Base-by-base conservation (phyloP, 305 asterid species). In the Ilex paraguariensis region DNA sequence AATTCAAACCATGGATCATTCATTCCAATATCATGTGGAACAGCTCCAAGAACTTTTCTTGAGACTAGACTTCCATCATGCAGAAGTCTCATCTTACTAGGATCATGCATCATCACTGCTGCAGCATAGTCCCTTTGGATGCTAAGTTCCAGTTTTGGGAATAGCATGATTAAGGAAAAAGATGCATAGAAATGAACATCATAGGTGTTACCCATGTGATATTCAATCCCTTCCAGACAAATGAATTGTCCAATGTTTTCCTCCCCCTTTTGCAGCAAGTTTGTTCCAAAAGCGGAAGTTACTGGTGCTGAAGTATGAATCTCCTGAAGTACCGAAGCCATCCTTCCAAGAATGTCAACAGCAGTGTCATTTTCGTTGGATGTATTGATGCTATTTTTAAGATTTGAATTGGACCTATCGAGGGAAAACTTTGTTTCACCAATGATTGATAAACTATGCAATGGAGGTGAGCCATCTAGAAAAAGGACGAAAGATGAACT, bases 1-100 rank as follows among this genome's bases (percentile, higher is more conserved):
- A 94, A 80, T 76, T 87, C 96, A 62, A 94, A 90, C 99, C 99
- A 94, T 31, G 99, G 97, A 73, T 94, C 95, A 59, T 70, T 68
- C 93, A 94, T 84, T 59, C 99, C 99, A 39, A 94, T 94, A 68
- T 94, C 99, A 62, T 90, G 99, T 56, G 99, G 98, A 66, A 94
- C 91, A 2, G 99, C 97, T 31, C 99, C 99, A 54, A 90, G 95
- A 60, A 81, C 89, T 58, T 90, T 93, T 56, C 96, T 68, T 54
- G 73, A 82, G 63, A 57, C 95, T 21, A 76, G 67, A 31, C 82
- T 76, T 61, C 97, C 99, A 28, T 89, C 95, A 31, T 68, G 71
- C 73, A 92, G 66, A 44, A 85, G 87, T 10, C 14, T 28, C 84
- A 72, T 78, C 69, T 75, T 83, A 54, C 87, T 75, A 13, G 98